Evolutionary conservation across 1,284 basidiomycete species (phyloP), one percentile per base, ranked within the genome.

Genomic region (Austroboletus novae-zelandiae): DNA sequence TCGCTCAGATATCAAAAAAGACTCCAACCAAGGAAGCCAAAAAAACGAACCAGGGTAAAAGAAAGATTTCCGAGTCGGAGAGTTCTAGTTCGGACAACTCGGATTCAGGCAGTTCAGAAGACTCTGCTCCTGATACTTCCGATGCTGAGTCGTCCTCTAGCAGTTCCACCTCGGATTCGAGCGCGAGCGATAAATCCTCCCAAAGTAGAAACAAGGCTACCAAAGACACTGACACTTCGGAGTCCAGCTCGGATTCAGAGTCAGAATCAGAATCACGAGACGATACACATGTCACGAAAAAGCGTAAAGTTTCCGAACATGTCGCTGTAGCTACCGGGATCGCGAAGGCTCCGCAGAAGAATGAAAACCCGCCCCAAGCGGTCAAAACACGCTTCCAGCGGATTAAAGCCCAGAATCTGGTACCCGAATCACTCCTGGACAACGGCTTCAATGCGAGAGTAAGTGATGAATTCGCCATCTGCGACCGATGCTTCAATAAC

Each of bases 361-460:
- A 50, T 61, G 68, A 57, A 61, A 70, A 61, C 68, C 71, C 57
- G 45, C 68, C 55, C 57, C 72, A 76, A 46, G 79, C 75, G 56
- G 66, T 59, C 37, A 82, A 79, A 56, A 61, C 60, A 50, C 84
- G 89, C 27, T 98, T 98, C 75, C 84, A 87, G 66, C 79, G 96
- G 31, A 83, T 98, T 53, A 89, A 95, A 67, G 71, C 77, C 2
- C 82, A 86, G 20, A 75, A 83, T 48, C 74, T 92, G 7, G 80
- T 76, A 59, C 62, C 74, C 2, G 77, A 89, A 51, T 72, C 80
- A 37, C 70, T 86, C 41, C 67, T 93, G 67, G 84, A 96, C 66
- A 98, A 96, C 66, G 80, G 84, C 40, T 99, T 95, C 60, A 80
- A 86, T 45, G 82, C 86, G 31, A 89, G 89, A 75, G 91, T 91